Base-by-base conservation (phyloP, 805 yeast genomes). In the Yarrowia sp. region DNA sequence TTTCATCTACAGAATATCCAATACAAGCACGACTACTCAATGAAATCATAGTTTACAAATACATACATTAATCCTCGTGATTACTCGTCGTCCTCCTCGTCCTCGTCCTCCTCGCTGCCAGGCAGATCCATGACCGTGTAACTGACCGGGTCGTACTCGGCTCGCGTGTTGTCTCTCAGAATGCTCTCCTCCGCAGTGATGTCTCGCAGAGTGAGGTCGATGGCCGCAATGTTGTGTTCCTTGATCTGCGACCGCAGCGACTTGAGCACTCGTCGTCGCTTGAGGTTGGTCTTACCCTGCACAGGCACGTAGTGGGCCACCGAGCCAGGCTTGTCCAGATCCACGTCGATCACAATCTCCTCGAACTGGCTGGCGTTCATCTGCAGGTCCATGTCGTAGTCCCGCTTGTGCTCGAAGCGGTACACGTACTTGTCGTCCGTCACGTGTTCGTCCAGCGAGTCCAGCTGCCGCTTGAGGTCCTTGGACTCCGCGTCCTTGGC, bases 251-350 rank as follows among this genome's bases (percentile, higher is more conserved):
- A 81, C 78, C 66, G 68, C 65, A 72, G 58, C 62, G 67, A 81
- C 49, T 83, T 78, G 36, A 83, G 86, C 13, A 90, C 83, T 73
- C 97, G 84, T 72, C 96, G 85, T 71, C 93, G 87, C 76, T 88
- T 90, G 71, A 94, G 82, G 66, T 87, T 94, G 42, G 90, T 80
- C 67, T 86, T 84, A 33, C 92, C 90, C 13, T 81, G 77, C 16
- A 93, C 76, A 8, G 97, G 97, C 63, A 87, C 83, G 71, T 87
- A 94, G 68, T 80, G 82, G 3, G 90, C 96, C 8, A 82, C 78
- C 3, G 42, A 35, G 1, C 61, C 61, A 3, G 46, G 46, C n/a
- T 18, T 3, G 24, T 77, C 75, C 25, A 74, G 70, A 62, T 78
- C 78, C 67, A 89, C 83, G 44, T 84, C 81, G 49, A 92, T 75